These are phyloP conservation scores for Hysterangium stoloniferum DNA, from an alignment of 768 basidiomycete genomes.

Conservation along the genomic window DNA sequence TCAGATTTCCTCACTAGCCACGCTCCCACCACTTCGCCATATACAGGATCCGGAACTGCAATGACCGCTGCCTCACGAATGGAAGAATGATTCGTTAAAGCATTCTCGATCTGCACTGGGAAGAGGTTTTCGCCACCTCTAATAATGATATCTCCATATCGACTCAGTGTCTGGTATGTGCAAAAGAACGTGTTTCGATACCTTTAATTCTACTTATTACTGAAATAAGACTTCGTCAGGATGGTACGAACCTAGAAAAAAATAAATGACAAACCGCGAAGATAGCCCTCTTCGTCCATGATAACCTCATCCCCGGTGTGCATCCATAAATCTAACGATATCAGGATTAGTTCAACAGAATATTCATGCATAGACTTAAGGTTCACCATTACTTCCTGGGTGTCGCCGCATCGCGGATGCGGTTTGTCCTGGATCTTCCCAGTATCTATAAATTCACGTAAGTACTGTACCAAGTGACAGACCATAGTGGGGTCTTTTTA, in stretches of 20 bases:
- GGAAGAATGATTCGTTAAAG: conserved; percentile 42
- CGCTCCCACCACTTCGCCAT: conserved; percentile 75
- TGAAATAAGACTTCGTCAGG: conserved; percentile 20
- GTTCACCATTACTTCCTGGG: conserved; percentile 39
- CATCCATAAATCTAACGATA: conserved; percentile 53
- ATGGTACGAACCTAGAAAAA: not conserved
- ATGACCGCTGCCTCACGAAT: conserved; percentile 71
- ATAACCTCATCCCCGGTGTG: conserved; percentile 77
- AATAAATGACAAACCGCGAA: conserved; percentile 43
- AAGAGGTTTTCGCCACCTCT: conserved; percentile 85
- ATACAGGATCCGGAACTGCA: conserved; percentile 57
- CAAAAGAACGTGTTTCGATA: conserved; percentile 19
- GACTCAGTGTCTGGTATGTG: not conserved
- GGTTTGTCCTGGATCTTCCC: conserved; percentile 68
- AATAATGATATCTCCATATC: conserved; percentile 69
- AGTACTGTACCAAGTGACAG: not conserved
- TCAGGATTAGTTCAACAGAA: not conserved
- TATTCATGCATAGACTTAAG: too few species aligned
- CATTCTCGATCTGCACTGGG: conserved; percentile 81
- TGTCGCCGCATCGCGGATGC: conserved; percentile 44
- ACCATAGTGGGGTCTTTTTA: too few species aligned
- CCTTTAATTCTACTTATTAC: conserved; percentile 76
- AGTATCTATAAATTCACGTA: conserved; percentile 45
- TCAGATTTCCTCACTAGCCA: conserved; percentile 50
- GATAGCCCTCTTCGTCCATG: conserved; percentile 75